Conservation (phyloP, 805 yeast genomes). For the Tetrapisispora namnaoensis region DNA sequence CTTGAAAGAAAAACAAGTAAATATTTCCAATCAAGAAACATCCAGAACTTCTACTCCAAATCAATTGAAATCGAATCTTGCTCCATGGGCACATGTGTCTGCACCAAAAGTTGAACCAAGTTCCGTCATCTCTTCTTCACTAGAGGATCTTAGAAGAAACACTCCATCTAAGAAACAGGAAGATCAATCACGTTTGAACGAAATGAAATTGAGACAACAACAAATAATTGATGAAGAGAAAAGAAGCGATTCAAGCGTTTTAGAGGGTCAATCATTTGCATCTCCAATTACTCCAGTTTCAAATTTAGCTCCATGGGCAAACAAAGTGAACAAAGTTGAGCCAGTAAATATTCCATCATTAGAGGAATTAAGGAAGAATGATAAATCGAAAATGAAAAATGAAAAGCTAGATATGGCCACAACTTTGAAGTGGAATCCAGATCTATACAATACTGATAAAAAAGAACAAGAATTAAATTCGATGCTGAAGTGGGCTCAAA, state of each 20-base stretch:
- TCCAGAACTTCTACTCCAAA: slow-evolving; percentile 14
- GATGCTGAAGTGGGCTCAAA: slow-evolving; percentile 25
- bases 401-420: slow-evolving; percentile 8
- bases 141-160: slow-evolving; percentile 10
- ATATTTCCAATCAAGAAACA: neutral
- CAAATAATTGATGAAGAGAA: neutral
- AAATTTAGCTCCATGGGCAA: slow-evolving; percentile 26
- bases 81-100: slow-evolving; percentile 24
- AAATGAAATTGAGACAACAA: slow-evolving; percentile 5
- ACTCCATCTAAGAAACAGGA: slow-evolving; percentile 10
- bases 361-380: slow-evolving; percentile 8
- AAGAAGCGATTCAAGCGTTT: slow-evolving; percentile 11
- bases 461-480: slow-evolving; percentile 15
- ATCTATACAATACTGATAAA: slow-evolving; percentile 14
- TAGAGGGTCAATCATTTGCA: slow-evolving; percentile 12
- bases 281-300: slow-evolving; percentile 4
- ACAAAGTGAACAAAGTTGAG: slow-evolving; percentile 10
- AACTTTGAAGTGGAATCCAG: slow-evolving; percentile 15
- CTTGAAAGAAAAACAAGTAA: neutral
- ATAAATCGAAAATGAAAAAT: slow-evolving; percentile 10
- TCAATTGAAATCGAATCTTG: slow-evolving; percentile 6
- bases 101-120: slow-evolving; percentile 7
- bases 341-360: slow-evolving; percentile 16
- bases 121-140: slow-evolving; percentile 9
- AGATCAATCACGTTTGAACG: slow-evolving; percentile 2